Evolutionary conservation across 2,329 filamentous ascomycete species (phyloP), one percentile per base, ranked within the genome.

Genomic region (Diaporthe sp.): DNA sequence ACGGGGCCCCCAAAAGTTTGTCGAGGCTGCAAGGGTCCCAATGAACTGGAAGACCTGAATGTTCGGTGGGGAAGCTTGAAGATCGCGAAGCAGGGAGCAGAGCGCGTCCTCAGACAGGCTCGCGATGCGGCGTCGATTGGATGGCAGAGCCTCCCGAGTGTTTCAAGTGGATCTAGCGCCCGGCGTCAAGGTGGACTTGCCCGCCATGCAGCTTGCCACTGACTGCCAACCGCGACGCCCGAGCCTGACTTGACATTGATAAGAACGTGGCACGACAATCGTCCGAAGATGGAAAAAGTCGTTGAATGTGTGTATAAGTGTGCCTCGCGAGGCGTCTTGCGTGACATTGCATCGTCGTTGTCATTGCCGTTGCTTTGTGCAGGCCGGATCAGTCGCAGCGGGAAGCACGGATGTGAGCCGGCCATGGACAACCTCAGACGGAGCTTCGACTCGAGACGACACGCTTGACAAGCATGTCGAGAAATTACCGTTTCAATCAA

Each of bases 161-260:
- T 81, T 81, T 81, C 80, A 81, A 78, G 58, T 77, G 73, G 31
- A 74, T 76, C 78, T 79, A 79, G 78, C 76, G 79, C 79, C 77
- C 44, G 44, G 74, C 71, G 46, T 51, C 37, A 58, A 53, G 34
- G 61, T 73, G 69, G 69, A 73, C 79, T 79, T 73, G 73, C 77
- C 76, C 74, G 73, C 34, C 58, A 65, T 77, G 75, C 74, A 71
- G 13, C 70, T 75, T 72, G 68, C 37, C 25, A 46, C 31, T 4
- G 34, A n/a, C 13, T 71, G 70, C 70, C 31, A 55, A 37, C 49
- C 28, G 25, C 57, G 57, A 59, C 44, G 34, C 37, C 58, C 58
- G 58, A 42, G 58, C 58, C 37, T 3, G 59, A 31, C 46, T 8
- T 7, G 9, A 49, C 44, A 49, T 22, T 53, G 62, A 68, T 68